Evolutionary conservation across 2,329 filamentous ascomycete genomes (phyloP), one percentile per base, ranked within the genome.

Genomic region (Monosporascus sp.): DNA sequence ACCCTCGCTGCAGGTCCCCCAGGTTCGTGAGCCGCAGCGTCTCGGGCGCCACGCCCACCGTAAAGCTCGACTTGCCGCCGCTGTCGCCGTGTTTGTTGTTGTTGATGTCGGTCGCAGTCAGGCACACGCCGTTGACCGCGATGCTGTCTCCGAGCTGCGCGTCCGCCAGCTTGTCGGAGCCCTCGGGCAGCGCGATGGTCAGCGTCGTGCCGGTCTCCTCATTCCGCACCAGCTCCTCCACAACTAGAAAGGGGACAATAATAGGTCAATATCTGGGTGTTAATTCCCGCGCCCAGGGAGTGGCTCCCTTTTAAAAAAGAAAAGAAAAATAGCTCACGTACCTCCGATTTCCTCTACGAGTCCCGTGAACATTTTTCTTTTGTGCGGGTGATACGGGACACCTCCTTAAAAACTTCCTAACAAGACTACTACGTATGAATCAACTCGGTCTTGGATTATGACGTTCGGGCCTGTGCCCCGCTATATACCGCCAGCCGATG

Each of bases 21-120:
- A 99, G 84, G 74, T 97, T 96, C 55, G 95, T 99, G 53, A 96
- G 84, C 54, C 94, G 91, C 52, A 99, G 84, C 17, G 94, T 99
- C 76, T 99, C 94, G 54, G 94, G 94, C 8, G 94, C 90, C 59
- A 96, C 87, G 67, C 94, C 93, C 60, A 97, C 90, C 65, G 89
- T 93, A 84, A 99, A 99, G 60, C 75, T 72, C 18, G 73, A 64
- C 27, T 14, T 31, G 64, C 53, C 24, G 75, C 55, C 35, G 54
- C 53, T 25, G 41, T 15, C 24, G 24, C 24, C 24, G 24, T 6
- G 15, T 37, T 45, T 20, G 38, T 57, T 68, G 51, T 70, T 71
- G 52, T 72, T 75, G 69, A 90, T 87, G 55, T 79, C 75, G n/a
- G 87, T 97, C 52, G 97, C 88, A 14, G 94, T 99, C 50, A 99